phyloP scores from a whole-genome alignment of 2,329 filamentous ascomycete species.

The Monosporascus sp. region DNA sequence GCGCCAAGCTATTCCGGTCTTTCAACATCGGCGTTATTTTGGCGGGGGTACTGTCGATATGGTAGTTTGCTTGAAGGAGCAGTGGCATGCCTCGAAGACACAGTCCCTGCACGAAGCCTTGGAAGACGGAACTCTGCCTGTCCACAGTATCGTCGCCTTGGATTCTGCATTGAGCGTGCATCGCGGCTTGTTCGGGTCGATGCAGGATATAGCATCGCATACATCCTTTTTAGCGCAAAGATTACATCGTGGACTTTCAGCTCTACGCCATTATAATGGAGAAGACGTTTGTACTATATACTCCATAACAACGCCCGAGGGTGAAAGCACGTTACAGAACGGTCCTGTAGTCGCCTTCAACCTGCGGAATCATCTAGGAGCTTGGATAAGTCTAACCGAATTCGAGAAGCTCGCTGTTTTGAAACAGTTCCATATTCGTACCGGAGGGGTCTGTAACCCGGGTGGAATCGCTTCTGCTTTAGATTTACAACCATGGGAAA shows the following conservation, averaged over 20 bases:
- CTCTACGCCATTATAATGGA: conserved; percentile 65
- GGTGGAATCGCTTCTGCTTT: conserved; percentile 74
- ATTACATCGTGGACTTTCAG: conserved; percentile 52
- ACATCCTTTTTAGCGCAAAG: conserved; percentile 57
- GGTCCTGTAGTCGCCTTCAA: conserved; percentile 86
- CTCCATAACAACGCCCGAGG: conserved; percentile 23
- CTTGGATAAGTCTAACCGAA: conserved; percentile 76
- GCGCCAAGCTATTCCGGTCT: conserved; percentile 58
- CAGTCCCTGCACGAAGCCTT: conserved; percentile 70
- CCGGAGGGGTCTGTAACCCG: conserved; percentile 87
- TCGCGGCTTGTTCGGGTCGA: conserved; percentile 61
- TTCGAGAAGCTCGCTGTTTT: conserved; percentile 81
- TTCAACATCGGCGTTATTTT: conserved; percentile 72
- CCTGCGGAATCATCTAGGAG: conserved; percentile 59
- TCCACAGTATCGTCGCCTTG: conserved; percentile 84
- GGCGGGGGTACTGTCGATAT: conserved; percentile 92
- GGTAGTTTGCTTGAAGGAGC: conserved; percentile 69
- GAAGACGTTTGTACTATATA: conserved; percentile 63
- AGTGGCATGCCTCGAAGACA: conserved; percentile 77
- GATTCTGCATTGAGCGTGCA: conserved; percentile 70
- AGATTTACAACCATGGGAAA: conserved; percentile 71
- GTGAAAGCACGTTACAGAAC: conserved; percentile 32
- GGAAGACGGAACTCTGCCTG: conserved; percentile 86
- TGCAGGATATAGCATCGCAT: conserved; percentile 65
- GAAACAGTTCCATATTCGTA: conserved; percentile 77